Conservation (phyloP, 148 eudicot genomes). For the Silene latifolia region DNA sequence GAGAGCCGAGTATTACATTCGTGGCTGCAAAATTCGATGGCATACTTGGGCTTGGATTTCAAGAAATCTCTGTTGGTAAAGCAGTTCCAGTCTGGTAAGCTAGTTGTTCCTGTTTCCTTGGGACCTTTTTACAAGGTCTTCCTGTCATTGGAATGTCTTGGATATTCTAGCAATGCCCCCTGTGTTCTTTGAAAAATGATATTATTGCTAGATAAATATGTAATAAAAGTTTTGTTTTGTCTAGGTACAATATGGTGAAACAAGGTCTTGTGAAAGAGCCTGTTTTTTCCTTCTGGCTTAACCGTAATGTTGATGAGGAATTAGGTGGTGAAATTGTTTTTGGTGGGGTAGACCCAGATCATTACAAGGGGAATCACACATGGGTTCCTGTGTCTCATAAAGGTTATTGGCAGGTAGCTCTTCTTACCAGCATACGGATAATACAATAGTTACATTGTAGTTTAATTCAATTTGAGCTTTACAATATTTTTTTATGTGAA, state of each 20-base stretch:
- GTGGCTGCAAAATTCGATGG: constrained; percentile 96
- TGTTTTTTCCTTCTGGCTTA: constrained; percentile 88
- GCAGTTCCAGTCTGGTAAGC: constrained; percentile 92
- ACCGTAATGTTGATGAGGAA: constrained; percentile 65
- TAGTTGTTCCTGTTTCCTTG: not conserved
- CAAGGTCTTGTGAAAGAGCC: constrained; percentile 79
- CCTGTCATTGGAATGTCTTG: not conserved
- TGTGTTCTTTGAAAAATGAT: not conserved
- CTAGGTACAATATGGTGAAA: constrained; percentile 80
- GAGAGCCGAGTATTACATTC: constrained; percentile 76
- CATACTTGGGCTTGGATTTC: constrained; percentile 91
- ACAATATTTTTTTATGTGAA: not conserved
- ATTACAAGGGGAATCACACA: constrained; percentile 78
- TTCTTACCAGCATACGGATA: constrained; percentile 10
- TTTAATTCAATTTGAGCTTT: not conserved
- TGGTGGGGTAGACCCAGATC: constrained; percentile 77
- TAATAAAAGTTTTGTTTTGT: constrained; percentile 2
- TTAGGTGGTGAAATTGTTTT: constrained; percentile 95
- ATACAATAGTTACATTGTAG: not conserved
- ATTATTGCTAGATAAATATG: not conserved
- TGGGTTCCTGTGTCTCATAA: constrained; percentile 78
- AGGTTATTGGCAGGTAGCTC: constrained; percentile 91
- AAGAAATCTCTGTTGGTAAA: constrained; percentile 87
- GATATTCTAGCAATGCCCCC: not conserved
- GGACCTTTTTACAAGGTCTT: not conserved